Base-by-base conservation (phyloP, 352 stramenopile genomes). In the Phytophthora hibernalis region DNA sequence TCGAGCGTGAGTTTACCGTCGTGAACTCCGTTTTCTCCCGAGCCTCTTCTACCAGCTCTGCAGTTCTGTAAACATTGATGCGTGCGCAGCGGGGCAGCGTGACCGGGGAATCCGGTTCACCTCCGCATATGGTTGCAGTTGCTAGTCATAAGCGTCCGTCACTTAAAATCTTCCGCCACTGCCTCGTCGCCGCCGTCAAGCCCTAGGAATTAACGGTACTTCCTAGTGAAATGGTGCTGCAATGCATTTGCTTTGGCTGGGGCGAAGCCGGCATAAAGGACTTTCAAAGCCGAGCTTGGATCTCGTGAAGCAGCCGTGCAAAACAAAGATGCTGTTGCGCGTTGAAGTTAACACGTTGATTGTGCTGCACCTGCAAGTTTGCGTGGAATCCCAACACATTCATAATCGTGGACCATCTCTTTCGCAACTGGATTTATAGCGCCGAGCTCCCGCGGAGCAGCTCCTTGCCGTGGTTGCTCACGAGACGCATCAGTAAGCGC, bases 181-280 rank as follows among this genome's bases (percentile, higher is more conserved):
- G 62, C 62, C 62, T 70, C 42, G 62, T 70, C 62, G 61, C 26
- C 54, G 48, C 10, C 24, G 54, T 65, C 62, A 70, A 70, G 24
- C 47, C 13, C 37, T n/a, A 43, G 55, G 54, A 61, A 12, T 70
- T 65, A 65, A 70, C 47, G 45, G 9, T 26, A 0, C 33, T 54
- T 57, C 54, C 62, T 70, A 59, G 61, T 22, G 61, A 70, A 70
- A 70, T 70, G 54, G 47, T 70, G 62, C 62, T 51, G 48, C 62
- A 70, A 70, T 65, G 30, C 62, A 62, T 22, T 55, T 44, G 18
- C 43, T 28, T 61, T 54, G 43, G 40, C 15, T 54, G 52, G 20
- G 24, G 55, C 15, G 26, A 31, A 31, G 26, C 26, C 26, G 26
- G 2, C 26, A 31, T 31, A 31, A 52, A 18, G 50, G 53, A 42